Percentiles rank a stretch among this genome's conserved stretches.
These are phyloP conservation scores for Tetrahymena elliotti DNA, from an alignment of 73 alveolate genomes.

Conservation along the genomic window DNA sequence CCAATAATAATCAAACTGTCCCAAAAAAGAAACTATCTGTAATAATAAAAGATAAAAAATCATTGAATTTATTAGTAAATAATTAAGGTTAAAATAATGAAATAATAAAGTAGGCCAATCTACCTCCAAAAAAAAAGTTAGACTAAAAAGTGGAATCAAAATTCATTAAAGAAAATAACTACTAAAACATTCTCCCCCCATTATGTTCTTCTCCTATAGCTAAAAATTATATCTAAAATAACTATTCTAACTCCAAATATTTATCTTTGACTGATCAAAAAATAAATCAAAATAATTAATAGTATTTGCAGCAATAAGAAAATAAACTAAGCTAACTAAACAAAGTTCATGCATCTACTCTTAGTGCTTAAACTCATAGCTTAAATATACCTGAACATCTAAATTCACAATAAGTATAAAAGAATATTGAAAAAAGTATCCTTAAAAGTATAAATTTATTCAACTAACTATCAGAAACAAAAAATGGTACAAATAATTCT, in stretches of 20 bases:
- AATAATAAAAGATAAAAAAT: neutral
- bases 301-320: neutral
- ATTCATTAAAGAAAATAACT: neutral
- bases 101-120: neutral
- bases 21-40: neutral
- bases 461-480: neutral
- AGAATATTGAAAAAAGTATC: neutral
- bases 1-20: neutral
- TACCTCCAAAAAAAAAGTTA: neutral
- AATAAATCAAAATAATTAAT: neutral
- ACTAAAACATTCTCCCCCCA: neutral
- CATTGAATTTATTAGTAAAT: neutral
- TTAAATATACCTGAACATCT: neutral
- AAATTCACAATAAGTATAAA: neutral
- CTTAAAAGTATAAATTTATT: neutral
- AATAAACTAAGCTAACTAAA: neutral
- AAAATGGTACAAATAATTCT: neutral
- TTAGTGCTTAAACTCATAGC: neutral
- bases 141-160: neutral
- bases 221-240: neutral
- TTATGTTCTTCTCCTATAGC: neutral
- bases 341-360: neutral
- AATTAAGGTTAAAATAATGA: neutral
- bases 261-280: neutral
- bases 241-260: neutral